A percentile compares a stretch with the other conserved stretches of the same genome.
These are phyloP conservation scores for Leccinum subgranulosum DNA, from an alignment of 768 basidiomycete species.

Conservation along the genomic window DNA sequence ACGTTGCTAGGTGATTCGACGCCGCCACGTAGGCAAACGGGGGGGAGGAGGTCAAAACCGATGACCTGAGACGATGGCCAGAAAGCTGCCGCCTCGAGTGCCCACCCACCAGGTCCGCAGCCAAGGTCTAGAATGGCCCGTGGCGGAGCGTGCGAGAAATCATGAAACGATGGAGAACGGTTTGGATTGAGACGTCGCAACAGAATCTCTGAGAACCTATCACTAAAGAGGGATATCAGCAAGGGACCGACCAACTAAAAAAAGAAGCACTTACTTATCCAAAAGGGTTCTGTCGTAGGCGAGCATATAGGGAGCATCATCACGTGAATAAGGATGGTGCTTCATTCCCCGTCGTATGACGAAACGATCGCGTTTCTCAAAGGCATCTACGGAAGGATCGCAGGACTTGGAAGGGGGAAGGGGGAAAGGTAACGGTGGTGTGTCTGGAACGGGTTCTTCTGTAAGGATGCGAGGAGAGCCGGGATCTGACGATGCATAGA, in stretches of 20 bases:
- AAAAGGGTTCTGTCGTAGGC: slow-evolving; percentile 55
- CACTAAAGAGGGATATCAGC: slow-evolving; percentile 40
- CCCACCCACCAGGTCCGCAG: slow-evolving; percentile 72
- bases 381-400: slow-evolving; percentile 17
- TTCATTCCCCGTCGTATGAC: slow-evolving; percentile 37
- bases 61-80: slow-evolving; percentile 62
- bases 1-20: slow-evolving; percentile 37
- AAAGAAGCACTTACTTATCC: slow-evolving; percentile 48
- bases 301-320: slow-evolving; percentile 61
- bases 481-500: background rate
- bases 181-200: slow-evolving; percentile 52
- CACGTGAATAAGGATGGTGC: slow-evolving; percentile 50
- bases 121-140: slow-evolving; percentile 67
- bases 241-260: slow-evolving; percentile 2
- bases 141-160: slow-evolving; percentile 48
- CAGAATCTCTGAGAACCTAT: slow-evolving; percentile 52
- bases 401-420: background rate
- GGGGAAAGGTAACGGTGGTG: background rate
- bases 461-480: slow-evolving; percentile 1
- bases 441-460: background rate
- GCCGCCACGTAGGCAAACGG: slow-evolving; percentile 33
- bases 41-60: slow-evolving; percentile 61
- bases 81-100: slow-evolving; percentile 52
- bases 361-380: slow-evolving; percentile 25
- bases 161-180: slow-evolving; percentile 59